Conservation (phyloP, 2,329 filamentous ascomycete genomes). For the Fusarium transvaalense region DNA sequence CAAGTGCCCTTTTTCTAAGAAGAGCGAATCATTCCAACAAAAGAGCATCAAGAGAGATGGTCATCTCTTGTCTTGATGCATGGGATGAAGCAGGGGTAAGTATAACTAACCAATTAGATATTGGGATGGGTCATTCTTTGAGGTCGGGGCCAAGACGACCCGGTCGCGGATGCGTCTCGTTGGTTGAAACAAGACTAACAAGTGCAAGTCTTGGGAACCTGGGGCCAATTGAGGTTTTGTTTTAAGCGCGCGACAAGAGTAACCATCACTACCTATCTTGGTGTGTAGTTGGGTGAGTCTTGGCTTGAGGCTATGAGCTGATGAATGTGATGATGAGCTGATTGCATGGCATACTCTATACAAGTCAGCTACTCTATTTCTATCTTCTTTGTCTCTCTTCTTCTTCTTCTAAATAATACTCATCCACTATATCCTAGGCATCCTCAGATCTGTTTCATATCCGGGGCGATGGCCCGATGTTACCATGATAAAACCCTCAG, state of each 20-base stretch:
- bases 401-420: background rate
- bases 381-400: background rate
- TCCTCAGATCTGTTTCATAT: slow-evolving; percentile 27
- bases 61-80: slow-evolving; percentile 11
- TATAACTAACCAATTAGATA: slow-evolving; percentile 14
- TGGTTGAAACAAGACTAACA: slow-evolving; percentile 36
- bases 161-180: slow-evolving; percentile 44
- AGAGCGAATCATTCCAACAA: slow-evolving; percentile 29
- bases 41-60: slow-evolving; percentile 26
- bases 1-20: background rate
- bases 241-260: slow-evolving; percentile 30
- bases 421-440: background rate
- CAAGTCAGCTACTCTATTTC: background rate
- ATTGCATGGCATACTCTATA: background rate
- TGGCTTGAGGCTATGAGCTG: background rate
- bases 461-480: slow-evolving; percentile 18
- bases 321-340: background rate
- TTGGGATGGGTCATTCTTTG: background rate
- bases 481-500: slow-evolving; percentile 34
- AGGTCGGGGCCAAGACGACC: slow-evolving; percentile 30
- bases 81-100: slow-evolving; percentile 34
- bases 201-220: background rate
- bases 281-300: too few relatives aligned
- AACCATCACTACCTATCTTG: background rate
- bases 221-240: slow-evolving; percentile 26